Conservation (phyloP, 495 filamentous ascomycete genomes). For the Aspergillus leporis region DNA sequence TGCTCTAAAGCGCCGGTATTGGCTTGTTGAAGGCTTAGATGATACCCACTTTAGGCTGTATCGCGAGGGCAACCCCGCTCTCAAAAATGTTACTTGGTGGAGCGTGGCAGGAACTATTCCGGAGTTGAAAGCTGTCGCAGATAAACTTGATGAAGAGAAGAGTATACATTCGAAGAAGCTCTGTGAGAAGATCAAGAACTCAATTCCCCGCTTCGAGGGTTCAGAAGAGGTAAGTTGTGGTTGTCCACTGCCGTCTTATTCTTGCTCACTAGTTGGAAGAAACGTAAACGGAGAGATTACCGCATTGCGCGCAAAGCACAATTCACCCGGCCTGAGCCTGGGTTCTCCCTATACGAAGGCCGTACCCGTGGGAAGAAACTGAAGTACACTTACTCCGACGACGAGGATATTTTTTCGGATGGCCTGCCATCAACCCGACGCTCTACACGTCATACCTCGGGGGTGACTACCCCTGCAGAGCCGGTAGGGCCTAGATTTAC, state of each 20-base stretch:
- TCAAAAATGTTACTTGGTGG: constrained; percentile 82
- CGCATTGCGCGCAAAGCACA: constrained; percentile 80
- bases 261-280: constrained; percentile 54
- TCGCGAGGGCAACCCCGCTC: constrained; percentile 82
- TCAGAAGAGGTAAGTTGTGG: constrained; percentile 73
- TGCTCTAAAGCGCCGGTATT: constrained; percentile 87
- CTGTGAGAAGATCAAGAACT: constrained; percentile 72
- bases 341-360: constrained; percentile 92
- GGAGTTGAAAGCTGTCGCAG: constrained; percentile 71
- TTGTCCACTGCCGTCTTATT: not conserved
- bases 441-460: constrained; percentile 70
- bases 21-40: constrained; percentile 89
- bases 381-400: constrained; percentile 93
- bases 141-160: constrained; percentile 76
- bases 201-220: constrained; percentile 91
- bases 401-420: constrained; percentile 79
- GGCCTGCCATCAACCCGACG: constrained; percentile 61
- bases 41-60: constrained; percentile 96
- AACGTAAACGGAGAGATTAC: constrained; percentile 91
- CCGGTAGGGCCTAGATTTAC: constrained; percentile 77
- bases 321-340: constrained; percentile 84
- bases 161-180: constrained; percentile 75
- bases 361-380: constrained; percentile 93
- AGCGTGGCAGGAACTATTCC: constrained; percentile 89
- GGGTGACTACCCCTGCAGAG: constrained; percentile 69